Evolutionary conservation across 2,329 filamentous ascomycete species (phyloP).

Genomic region (Fusarium poae): DNA sequence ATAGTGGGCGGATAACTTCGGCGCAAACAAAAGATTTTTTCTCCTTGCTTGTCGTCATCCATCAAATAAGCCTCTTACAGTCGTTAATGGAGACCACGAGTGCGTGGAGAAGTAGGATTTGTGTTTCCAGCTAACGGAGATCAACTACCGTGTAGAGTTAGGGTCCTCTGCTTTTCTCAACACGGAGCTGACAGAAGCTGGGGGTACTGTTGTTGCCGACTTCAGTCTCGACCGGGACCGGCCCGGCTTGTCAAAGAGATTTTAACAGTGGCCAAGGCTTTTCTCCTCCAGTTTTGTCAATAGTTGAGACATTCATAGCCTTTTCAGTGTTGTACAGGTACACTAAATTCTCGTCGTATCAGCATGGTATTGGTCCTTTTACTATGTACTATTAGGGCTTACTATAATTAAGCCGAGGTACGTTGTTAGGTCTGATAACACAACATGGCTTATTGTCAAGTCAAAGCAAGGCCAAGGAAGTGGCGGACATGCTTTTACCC

Average conservation of each 20-base stretch:
- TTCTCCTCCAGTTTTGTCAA: neutral
- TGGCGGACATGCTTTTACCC: constrained; percentile 21
- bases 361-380: neutral
- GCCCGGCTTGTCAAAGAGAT: neutral
- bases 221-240: constrained; percentile 4
- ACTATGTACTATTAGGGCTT: neutral
- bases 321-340: neutral
- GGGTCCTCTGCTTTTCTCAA: neutral
- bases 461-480: neutral
- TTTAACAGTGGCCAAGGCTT: constrained; percentile 21
- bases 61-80: neutral
- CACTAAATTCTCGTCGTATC: constrained; percentile 5
- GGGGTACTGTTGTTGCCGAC: constrained; percentile 14
- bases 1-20: constrained; percentile 25
- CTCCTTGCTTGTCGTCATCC: neutral
- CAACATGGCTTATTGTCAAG: neutral
- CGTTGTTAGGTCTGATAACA: constrained; percentile 8
- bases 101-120: constrained; percentile 11
- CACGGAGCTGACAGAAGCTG: constrained; percentile 13
- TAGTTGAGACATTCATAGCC: neutral
- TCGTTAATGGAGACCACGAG: constrained; percentile 5
- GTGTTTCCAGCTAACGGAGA: constrained; percentile 26
- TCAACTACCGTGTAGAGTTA: constrained; percentile 25
- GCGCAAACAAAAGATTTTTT: constrained; percentile 12
- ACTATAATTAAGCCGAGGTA: constrained; percentile 1